Evolutionary conservation across 345 rosid genomes (phyloP).

Genomic region (Clausena lansium): DNA sequence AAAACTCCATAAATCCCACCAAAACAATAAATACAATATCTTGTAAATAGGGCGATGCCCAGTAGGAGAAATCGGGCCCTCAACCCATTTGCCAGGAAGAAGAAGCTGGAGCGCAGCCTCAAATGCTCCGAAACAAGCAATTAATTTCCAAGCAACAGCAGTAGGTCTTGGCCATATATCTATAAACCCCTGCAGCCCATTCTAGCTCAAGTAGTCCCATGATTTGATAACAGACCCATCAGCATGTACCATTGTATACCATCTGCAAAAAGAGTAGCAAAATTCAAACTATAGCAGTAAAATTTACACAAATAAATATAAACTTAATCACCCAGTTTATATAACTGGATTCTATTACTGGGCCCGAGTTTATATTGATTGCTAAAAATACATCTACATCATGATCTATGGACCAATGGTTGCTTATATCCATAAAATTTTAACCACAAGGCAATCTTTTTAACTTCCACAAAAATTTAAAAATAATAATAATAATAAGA

Average conservation of each 20-base stretch:
- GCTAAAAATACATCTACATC: not conserved
- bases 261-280: constrained; percentile 44
- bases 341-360: not conserved
- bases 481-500: too few species aligned
- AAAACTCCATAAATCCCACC: not conserved
- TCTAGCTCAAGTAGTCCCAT: constrained; percentile 46
- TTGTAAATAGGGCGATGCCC: constrained; percentile 91
- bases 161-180: constrained; percentile 86
- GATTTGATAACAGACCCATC: constrained; percentile 75
- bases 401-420: not conserved
- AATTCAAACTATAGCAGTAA: not conserved
- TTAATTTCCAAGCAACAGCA: constrained; percentile 65
- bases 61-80: constrained; percentile 85
- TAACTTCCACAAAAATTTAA: too few species aligned
- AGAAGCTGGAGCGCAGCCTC: constrained; percentile 93
- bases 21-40: constrained; percentile 33
- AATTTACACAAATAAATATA: not conserved
- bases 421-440: not conserved
- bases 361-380: not conserved
- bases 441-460: not conserved
- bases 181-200: constrained; percentile 69
- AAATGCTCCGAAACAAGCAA: constrained; percentile 73
- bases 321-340: not conserved
- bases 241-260: constrained; percentile 95
- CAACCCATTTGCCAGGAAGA: constrained; percentile 85